These are phyloP conservation scores for Chrysanthemum makinoi DNA, from an alignment of 129 eudicot genomes.

Conservation along the genomic window DNA sequence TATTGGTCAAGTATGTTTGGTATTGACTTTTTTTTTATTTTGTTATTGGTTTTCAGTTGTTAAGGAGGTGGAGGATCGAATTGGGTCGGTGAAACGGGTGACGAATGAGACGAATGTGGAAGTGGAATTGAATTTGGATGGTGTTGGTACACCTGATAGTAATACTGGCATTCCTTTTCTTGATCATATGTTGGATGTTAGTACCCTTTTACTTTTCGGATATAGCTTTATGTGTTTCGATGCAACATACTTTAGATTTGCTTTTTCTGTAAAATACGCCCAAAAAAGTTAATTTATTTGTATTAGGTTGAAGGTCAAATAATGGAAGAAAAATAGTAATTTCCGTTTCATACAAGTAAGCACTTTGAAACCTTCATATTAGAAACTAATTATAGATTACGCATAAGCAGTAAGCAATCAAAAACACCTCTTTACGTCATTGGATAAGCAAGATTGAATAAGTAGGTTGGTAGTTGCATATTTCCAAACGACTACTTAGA, in stretches of 20 bases:
- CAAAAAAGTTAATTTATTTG: too few species aligned
- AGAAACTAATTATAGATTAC: too few species aligned
- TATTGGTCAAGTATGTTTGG: background rate
- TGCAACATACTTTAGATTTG: background rate
- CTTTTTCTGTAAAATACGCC: too few species aligned
- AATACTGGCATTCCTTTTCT: conserved; percentile 88
- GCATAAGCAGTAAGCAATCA: too few species aligned
- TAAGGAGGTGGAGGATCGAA: conserved; percentile 38
- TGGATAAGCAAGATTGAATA: too few species aligned
- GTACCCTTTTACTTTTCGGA: conserved; percentile 8
- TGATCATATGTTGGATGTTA: conserved; percentile 97
- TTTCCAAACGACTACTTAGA: too few species aligned
- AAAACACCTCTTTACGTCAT: too few species aligned
- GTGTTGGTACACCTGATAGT: conserved; percentile 77
- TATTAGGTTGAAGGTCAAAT: too few species aligned
- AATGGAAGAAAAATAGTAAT: too few species aligned
- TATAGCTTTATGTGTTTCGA: background rate
- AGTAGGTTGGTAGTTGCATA: too few species aligned
- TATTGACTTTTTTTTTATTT: background rate
- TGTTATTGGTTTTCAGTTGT: conserved; percentile 6
- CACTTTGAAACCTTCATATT: too few species aligned
- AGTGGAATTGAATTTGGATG: conserved; percentile 89
- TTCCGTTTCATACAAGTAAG: too few species aligned
- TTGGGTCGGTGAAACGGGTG: conserved; percentile 87
- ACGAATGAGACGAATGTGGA: conserved; percentile 89